Evolutionary conservation across 352 stramenopile genomes (phyloP), one percentile per base, ranked within the genome.

Genomic region (Globisporangium paroecandrum): DNA sequence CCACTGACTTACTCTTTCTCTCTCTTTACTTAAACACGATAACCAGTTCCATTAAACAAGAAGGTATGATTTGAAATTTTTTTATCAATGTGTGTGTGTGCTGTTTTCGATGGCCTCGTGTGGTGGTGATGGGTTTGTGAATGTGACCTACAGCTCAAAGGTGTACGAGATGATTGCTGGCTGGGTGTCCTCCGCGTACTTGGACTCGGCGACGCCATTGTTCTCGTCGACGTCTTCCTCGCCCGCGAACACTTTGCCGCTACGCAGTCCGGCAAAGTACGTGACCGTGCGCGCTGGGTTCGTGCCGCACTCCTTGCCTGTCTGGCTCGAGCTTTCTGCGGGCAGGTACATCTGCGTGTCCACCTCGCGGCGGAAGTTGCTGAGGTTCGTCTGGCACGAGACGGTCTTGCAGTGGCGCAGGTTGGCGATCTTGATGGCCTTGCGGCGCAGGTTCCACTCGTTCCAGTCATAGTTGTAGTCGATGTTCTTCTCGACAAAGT

Each of bases 401-500:
- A 86, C 87, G 1, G 93, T 98, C 15, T 82, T 85, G 71, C 88
- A 98, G 51, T 97, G 93, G 38, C 85, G 81, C 57, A 98, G 69
- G 68, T 98, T 98, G 22, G 92, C 91, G 58, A 98, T 83, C 73
- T 97, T 89, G 49, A 98, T 77, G 25, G 91, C 92, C 41, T 90
- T 87, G 47, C 90, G 85, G 15, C 94, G 82, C 54, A 98, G 77
- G 60, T 82, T 91, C 95, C 95, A 98, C 73, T 98, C 93, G 78
- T 98, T 98, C 92, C 93, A 98, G 59, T 97, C 87, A 76, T 98
- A 98, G 53, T 87, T 85, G 66, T 83, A 83, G 78, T 98, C 93
- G 20, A 98, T 89, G 68, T 90, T 74, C 74, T 94, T 97, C 59
- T 98, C 90, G 6, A 96, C 62, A 77, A 98, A 98, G 73, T 98